Base-by-base conservation (phyloP, 495 filamentous ascomycete species). In the Bathelium albidoporum region DNA sequence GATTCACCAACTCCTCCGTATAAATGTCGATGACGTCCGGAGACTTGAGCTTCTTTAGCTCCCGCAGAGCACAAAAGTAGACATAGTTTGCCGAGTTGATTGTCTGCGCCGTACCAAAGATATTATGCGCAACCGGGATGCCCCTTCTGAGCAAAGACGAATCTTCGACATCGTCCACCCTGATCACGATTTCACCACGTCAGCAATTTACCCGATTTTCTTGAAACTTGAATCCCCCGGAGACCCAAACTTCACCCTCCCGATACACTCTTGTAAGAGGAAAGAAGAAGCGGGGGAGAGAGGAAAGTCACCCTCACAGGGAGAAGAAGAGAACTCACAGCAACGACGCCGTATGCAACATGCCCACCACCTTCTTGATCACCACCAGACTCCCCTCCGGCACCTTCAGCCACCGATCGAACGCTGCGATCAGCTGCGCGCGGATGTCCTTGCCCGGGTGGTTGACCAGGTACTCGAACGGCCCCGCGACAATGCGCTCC, bases 21-120 rank as follows among this genome's bases (percentile, higher is more conserved):
- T 88, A 97, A 62, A 97, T 89, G 62, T 81, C 76, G 66, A 96
- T 84, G 28, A 84, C 83, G 32, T 72, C 74, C 0, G 86, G 84
- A 69, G 90, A 95, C 5, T 81, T 73, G 36, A 97, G 82, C 70
- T 89, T 88, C 64, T 85, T 80, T 1, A 96, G 64, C 32, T 80
- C 76, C 66, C 89, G 85, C 26, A 97, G 80, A 0, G 94, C 94
- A 64, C 83, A 81, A 71, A 98, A 97, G 78, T 97, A 97, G 61
- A 96, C 84, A 73, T 97, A 98, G 77, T 98, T 98, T 59, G 93
- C 91, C 24, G 86, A 89, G 77, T 97, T 98, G 74, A 98, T 96
- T 43, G 95, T 96, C 73, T 97, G 94, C 3, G 94, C 89, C 0
- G 89, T 88, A 64, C 94, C 94, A 71, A 95, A 99, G 65, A 99